phyloP scores from a whole-genome alignment of 1,139 yeast genomes.

The Debaryomycetaceae sp. region DNA sequence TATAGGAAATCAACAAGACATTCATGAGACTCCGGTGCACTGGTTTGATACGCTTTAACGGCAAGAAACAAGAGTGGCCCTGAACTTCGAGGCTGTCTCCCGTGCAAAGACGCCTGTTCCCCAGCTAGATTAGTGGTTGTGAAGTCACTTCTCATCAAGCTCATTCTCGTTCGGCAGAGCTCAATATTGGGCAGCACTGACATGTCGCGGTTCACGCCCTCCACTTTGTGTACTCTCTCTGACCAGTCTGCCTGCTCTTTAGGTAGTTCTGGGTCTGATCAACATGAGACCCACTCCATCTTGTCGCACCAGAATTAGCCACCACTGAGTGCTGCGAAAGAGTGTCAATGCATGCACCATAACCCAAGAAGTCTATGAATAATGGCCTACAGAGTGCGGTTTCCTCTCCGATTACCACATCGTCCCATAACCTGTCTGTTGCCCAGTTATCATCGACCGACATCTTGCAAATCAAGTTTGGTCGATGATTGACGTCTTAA shows the following conservation, averaged over 20 bases:
- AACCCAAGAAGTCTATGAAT: conserved; percentile 50
- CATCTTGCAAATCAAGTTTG: conserved; percentile 82
- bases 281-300: conserved; percentile 66
- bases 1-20: not conserved
- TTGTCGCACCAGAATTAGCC: conserved; percentile 66
- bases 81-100: not conserved
- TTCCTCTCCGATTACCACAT: no score
- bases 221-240: conserved; percentile 53
- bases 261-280: conserved; percentile 93
- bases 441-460: conserved; percentile 77
- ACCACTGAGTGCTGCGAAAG: conserved; percentile 89
- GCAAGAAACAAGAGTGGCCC: not conserved
- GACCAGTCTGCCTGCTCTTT: conserved; percentile 25
- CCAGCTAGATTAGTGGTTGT: not conserved
- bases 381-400: conserved; percentile 65
- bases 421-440: conserved; percentile 52
- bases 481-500: conserved; percentile 54
- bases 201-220: conserved; percentile 70
- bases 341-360: conserved; percentile 94
- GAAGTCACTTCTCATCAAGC: not conserved
- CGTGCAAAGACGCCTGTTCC: not conserved
- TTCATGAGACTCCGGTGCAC: not conserved
- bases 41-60: conserved; percentile 6
- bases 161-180: conserved; percentile 79
- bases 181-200: conserved; percentile 86